Base-by-base conservation (phyloP, 371 early-diverging fungal genomes). In the Mortierella sp. region DNA sequence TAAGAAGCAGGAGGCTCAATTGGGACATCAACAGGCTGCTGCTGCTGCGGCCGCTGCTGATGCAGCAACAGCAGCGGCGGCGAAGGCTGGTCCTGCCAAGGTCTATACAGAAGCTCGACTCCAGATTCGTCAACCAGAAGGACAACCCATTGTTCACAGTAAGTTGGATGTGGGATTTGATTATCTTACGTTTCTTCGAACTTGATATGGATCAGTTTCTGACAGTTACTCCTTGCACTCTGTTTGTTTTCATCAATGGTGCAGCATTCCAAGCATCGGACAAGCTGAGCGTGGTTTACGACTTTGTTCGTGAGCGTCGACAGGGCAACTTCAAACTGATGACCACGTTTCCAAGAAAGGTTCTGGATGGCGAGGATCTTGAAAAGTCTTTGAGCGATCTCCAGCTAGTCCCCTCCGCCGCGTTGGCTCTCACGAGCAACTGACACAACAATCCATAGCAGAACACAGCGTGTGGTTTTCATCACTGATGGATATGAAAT, bases 301-400 rank as follows among this genome's bases (percentile, higher is more conserved):
- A 80, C 1, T 91, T 82, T 80, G 81, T 95, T 43, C 78, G 84
- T n/a, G 56, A 79, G 17, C 81, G 90, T 39, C 81, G 88, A n/a
- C 80, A 82, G 27, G 78, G 72, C 5, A 61, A 64, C 11, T 86
- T 90, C 62, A 90, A 93, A 72, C 84, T 90, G 27, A 78, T 90
- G 52, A 87, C 86, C 19, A 89, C 94, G 1, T 95, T 94, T 60
- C 95, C 95, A 24, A 88, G 94, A 41, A 68, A 69, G 39, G 64
- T 76, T 7, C 49, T 69, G 41, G 70, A 68, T n/a, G 76, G 70
- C 19, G 65, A 50, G 0, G 50, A 69, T 12, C 42, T 58, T 49
- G 65, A 69, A 11, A 76, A 69, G 61, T 30, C 76, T 0, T 34
- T 76, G 57, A 64, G 19, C 43, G 76, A 76, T 11, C 41, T 76